Evolutionary conservation across 768 basidiomycete species (phyloP), one percentile per base, ranked within the genome.

Genomic region (Boletus pseudopeckii): DNA sequence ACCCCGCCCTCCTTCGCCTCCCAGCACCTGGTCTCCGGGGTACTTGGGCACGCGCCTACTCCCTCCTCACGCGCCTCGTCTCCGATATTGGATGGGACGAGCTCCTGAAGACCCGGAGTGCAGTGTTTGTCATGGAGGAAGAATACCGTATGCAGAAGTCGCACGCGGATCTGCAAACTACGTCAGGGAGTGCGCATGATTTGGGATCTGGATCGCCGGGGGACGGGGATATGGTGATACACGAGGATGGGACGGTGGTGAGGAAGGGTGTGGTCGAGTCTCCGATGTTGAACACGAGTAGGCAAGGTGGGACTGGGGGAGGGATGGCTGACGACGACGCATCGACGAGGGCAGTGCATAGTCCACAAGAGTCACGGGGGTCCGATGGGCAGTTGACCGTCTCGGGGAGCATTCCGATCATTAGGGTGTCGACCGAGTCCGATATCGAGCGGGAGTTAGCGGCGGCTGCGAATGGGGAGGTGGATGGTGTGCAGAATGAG

Each of bases 121-220:
- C 77, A 36, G 97, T 99, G 14, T 98, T 99, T 71, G 97, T 99
- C 38, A 99, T 99, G 97, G 97, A 98, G 69, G 96, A 99, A 68
- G 97, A 99, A 69, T 99, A 99, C 68, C 82, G 97, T 36, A 89
- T 91, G 85, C 96, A 98, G 75, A 98, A 98, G 68, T 86, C 89
- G 2, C 83, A 89, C 6, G 74, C 68, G 2, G 91, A 94, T 28
- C 75, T 88, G n/a, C 75, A 77, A 45, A 68, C 75, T 46, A 67
- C 57, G n/a, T 59, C 64, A 15, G 50, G 57, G 46, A 50, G 55
- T 17, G 46, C 33, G n/a, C 55, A 56, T 6, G 60, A 59, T 10
- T 41, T 69, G 10, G 70, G 70, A 30, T 55, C 65, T 13, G 70
- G 69, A 18, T 55, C 65, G 46, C 54, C 62, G 32, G 64, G 59